Percentiles rank a stretch among this genome's conserved stretches.
phyloP scores from a whole-genome alignment of 768 basidiomycete genomes.

The Termitomyces sp. region DNA sequence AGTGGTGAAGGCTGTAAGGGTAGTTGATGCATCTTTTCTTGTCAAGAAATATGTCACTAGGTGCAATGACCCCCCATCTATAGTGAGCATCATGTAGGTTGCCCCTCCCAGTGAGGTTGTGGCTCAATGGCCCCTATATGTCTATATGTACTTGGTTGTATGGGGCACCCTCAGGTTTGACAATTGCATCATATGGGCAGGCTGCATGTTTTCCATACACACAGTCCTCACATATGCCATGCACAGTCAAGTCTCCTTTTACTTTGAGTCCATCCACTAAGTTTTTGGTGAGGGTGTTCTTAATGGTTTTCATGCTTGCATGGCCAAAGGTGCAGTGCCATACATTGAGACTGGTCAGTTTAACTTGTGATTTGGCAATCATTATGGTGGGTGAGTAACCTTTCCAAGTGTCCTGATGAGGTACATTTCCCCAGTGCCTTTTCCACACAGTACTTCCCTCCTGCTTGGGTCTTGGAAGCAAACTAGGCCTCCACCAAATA shows the following conservation, averaged over 20 bases:
- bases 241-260: not conserved
- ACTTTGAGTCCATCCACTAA: slow-evolving; percentile 19
- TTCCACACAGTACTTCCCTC: not conserved
- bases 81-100: slow-evolving; percentile 19
- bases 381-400: not conserved
- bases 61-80: slow-evolving; percentile 15
- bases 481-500: too few species aligned
- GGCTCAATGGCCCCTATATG: slow-evolving; percentile 12
- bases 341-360: slow-evolving; percentile 13
- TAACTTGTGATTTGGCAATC: slow-evolving; percentile 9
- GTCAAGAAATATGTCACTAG: slow-evolving; percentile 14
- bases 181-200: slow-evolving; percentile 16
- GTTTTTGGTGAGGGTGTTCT: slow-evolving; percentile 2
- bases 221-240: slow-evolving; percentile 6
- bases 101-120: slow-evolving; percentile 11
- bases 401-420: not conserved
- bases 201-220: not conserved
- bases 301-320: slow-evolving; percentile 6
- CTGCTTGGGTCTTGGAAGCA: not conserved
- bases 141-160: too few species aligned
- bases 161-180: slow-evolving; percentile 9
- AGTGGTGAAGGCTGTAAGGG: slow-evolving; percentile 5
- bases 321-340: slow-evolving; percentile 24
- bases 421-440: not conserved
- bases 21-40: not conserved